A percentile compares a stretch with the other conserved stretches of the same genome.
Evolutionary conservation across 1,284 basidiomycete genomes (phyloP).

Genomic region (Malassezia vespertilionis): DNA sequence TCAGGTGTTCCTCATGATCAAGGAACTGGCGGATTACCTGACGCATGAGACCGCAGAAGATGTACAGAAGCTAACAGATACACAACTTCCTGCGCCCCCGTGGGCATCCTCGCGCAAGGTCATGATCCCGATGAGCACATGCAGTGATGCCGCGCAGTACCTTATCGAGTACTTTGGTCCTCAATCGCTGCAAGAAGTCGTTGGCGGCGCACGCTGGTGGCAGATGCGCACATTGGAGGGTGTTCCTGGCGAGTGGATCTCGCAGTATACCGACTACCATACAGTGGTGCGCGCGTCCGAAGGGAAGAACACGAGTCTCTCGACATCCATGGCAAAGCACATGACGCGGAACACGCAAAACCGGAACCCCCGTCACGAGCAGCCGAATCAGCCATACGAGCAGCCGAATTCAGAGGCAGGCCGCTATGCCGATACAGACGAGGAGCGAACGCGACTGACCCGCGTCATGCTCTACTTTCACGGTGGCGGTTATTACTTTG

Average conservation of each 20-base stretch:
- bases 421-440: conserved; percentile 16
- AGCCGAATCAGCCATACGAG: background rate
- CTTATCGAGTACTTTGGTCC: conserved; percentile 76
- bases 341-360: conserved; percentile 20
- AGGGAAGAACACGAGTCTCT: conserved; percentile 8
- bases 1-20: conserved; percentile 21
- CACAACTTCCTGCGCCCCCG: conserved; percentile 69
- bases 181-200: conserved; percentile 61
- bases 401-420: background rate
- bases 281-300: conserved; percentile 28
- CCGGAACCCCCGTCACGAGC: conserved; percentile 46
- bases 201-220: conserved; percentile 94
- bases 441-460: conserved; percentile 37
- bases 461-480: conserved; percentile 44
- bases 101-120: conserved; percentile 72
- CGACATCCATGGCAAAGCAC: conserved; percentile 16
- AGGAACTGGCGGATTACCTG: conserved; percentile 29
- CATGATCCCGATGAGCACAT: conserved; percentile 57
- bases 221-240: conserved; percentile 55
- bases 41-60: conserved; percentile 45
- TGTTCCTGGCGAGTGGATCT: conserved; percentile 81
- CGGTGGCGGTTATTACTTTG: conserved; percentile 51
- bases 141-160: conserved; percentile 64
- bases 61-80: conserved; percentile 56
- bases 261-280: conserved; percentile 50